Evolutionary conservation across 2,329 filamentous ascomycete species (phyloP).

Genomic region (Fusarium nematophilum): DNA sequence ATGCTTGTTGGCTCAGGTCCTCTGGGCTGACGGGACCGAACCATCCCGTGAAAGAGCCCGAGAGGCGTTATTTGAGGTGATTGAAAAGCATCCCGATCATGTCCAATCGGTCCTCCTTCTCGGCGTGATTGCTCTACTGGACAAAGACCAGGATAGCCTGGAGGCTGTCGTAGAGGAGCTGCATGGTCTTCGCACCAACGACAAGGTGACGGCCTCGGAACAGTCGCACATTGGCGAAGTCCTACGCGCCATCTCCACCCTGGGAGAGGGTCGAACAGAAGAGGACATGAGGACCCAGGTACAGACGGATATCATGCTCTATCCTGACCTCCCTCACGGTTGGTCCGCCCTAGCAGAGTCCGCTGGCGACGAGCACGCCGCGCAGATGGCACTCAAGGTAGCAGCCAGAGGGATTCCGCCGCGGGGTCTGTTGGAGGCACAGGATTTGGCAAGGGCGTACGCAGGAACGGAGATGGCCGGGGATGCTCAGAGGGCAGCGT

Average conservation of each 20-base stretch:
- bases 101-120: conserved; percentile 84
- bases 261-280: conserved; percentile 61
- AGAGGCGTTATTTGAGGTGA: conserved; percentile 81
- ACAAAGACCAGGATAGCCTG: conserved; percentile 80
- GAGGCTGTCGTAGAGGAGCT: conserved; percentile 86
- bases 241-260: conserved; percentile 76
- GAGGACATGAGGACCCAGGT: conserved; percentile 71
- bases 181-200: conserved; percentile 74
- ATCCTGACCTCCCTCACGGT: conserved; percentile 80
- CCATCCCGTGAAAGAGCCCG: conserved; percentile 81
- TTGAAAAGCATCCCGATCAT: conserved; percentile 79
- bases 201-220: conserved; percentile 71
- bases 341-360: conserved; percentile 80
- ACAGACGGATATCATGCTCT: conserved; percentile 81
- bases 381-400: conserved; percentile 85
- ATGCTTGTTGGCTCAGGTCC: conserved; percentile 87
- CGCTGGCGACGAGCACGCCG: conserved; percentile 64
- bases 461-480: conserved; percentile 76
- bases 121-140: conserved; percentile 84
- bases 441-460: conserved; percentile 78
- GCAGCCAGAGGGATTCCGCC: conserved; percentile 81
- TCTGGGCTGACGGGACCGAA: conserved; percentile 89
- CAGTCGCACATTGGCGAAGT: conserved; percentile 79
- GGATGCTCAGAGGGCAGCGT: conserved; percentile 81
- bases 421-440: conserved; percentile 72